These are phyloP conservation scores for Hygrophoropsis aurantiaca DNA, from an alignment of 768 basidiomycete species.

Conservation along the genomic window DNA sequence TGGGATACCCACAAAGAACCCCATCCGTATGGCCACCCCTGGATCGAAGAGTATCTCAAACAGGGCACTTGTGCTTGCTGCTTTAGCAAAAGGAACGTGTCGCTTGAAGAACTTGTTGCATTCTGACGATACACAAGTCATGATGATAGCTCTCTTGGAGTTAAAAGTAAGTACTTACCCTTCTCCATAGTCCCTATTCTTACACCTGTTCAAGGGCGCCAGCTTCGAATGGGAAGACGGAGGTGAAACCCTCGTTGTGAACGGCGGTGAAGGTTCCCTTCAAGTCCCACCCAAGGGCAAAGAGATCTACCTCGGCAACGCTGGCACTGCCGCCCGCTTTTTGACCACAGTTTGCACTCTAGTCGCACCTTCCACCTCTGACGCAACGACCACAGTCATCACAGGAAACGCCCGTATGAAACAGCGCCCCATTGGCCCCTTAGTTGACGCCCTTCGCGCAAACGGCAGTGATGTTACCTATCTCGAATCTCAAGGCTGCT, in stretches of 20 bases:
- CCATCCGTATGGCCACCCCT: constrained; percentile 82
- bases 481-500: constrained; percentile 77
- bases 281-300: constrained; percentile 76
- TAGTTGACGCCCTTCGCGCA: constrained; percentile 83
- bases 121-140: constrained; percentile 97
- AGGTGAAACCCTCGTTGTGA: constrained; percentile 91
- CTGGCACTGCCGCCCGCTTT: constrained; percentile 97
- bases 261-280: constrained; percentile 81
- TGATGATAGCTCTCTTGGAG: constrained; percentile 93
- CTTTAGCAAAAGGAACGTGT: constrained; percentile 86
- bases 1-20: constrained; percentile 50
- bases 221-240: constrained; percentile 94
- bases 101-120: constrained; percentile 88
- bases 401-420: constrained; percentile 99
- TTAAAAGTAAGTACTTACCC: constrained; percentile 58
- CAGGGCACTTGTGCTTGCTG: constrained; percentile 89
- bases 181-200: not conserved
- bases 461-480: constrained; percentile 83
- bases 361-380: constrained; percentile 46
- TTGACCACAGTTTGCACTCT: constrained; percentile 94
- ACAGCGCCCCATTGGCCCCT: constrained; percentile 93
- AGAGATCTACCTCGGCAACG: constrained; percentile 94
- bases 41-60: constrained; percentile 98
- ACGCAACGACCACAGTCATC: constrained; percentile 62
- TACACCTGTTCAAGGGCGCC: constrained; percentile 62